Base-by-base conservation (phyloP, 208 protist species). In the Trypanosoma lewisi region DNA sequence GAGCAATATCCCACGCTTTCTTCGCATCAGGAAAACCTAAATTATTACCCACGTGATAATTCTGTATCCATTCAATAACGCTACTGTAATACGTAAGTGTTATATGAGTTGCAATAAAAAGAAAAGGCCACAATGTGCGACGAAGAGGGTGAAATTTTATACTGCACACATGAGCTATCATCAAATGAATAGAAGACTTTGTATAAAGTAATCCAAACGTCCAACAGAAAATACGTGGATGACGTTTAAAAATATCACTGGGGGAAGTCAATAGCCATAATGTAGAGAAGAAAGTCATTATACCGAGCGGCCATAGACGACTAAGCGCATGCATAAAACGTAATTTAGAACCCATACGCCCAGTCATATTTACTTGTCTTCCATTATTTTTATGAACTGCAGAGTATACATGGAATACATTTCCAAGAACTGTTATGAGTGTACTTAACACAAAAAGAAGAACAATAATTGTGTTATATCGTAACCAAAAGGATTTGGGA, bases 181-280 rank as follows among this genome's bases (percentile, higher is more conserved):
- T 96, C 19, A 96, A 51, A 51, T 90, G 83, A 28, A 94, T 76
- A n/a, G 71, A 57, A 28, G 91, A 67, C 64, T 93, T 93, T 34
- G 82, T 88, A 70, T 77, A 89, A 19, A 94, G 73, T 55, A 94
- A 65, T 3, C 90, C 90, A 21, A 91, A 67, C 3, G 82, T 93
- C 87, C 87, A 96, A 60, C 70, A 85, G 67, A 93, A 91, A 42
- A 94, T 36, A 11, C 85, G 77, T 48, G 90, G 90, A 75, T 92
- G 77, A 9, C 67, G 63, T n/a, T 60, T 64, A 58, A 93, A 94
- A 58, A 96, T 79, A 33, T 91, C 72, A 25, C 70, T 78, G 48
- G 82, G 83, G 33, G 83, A 93, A 14, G 74, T 75, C 5, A 81
- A 21, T 42, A 83, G 82, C 85, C 84, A 93, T 45, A 78, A 60